These are phyloP conservation scores for Rhododendron ovatum DNA, from an alignment of 148 eudicot genomes.

Conservation along the genomic window DNA sequence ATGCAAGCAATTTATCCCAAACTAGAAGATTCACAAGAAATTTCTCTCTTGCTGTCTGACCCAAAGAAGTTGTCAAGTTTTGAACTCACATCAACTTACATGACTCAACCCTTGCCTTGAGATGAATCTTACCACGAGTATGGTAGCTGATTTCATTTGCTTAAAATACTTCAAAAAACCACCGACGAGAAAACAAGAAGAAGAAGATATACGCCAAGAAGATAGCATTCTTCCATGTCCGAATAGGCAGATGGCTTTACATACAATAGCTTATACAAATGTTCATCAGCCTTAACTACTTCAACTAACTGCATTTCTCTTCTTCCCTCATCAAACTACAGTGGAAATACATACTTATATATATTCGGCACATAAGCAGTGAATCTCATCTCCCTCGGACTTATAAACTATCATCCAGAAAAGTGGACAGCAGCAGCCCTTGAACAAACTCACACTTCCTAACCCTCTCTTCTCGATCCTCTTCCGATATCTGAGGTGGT, in stretches of 20 bases:
- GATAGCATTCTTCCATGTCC: background rate
- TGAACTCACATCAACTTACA: background rate
- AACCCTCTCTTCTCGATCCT: constrained; percentile 79
- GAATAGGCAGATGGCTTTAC: background rate
- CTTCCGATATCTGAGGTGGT: constrained; percentile 42
- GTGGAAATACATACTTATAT: background rate
- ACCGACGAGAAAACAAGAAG: background rate
- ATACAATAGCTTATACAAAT: background rate
- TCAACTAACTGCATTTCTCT: constrained; percentile 16
- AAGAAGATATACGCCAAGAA: background rate
- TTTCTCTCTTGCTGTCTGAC: too few relatives aligned
- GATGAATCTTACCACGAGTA: background rate
- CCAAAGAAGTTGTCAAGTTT: background rate
- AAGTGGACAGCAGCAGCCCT: constrained; percentile 64
- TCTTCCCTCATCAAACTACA: background rate
- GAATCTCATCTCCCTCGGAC: background rate
- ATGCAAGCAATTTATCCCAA: too few relatives aligned
- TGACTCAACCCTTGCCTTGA: background rate
- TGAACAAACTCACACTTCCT: constrained; percentile 63
- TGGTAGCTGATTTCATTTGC: background rate
- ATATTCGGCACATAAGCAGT: background rate
- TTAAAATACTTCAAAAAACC: background rate
- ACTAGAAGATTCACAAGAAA: too few relatives aligned
- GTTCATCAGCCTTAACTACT: background rate
- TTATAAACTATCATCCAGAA: constrained; percentile 40